These are phyloP conservation scores for Atkinsonella hypoxylon DNA, from an alignment of 2,329 filamentous ascomycete genomes.

Conservation along the genomic window DNA sequence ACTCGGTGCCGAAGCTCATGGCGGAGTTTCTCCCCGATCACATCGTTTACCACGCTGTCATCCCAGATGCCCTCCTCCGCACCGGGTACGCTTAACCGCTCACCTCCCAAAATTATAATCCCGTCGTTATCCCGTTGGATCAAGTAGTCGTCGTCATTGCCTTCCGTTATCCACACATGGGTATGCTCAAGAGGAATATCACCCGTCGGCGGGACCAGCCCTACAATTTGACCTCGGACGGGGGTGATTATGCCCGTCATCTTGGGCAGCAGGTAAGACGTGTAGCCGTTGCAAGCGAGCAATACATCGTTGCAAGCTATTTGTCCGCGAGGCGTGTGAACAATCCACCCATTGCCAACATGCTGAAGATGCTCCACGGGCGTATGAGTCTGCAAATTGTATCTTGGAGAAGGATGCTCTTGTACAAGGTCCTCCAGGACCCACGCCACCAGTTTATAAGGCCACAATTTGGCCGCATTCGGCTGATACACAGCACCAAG, in stretches of 20 bases:
- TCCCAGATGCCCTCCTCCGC: slow-evolving; percentile 40
- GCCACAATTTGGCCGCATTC: slow-evolving; percentile 61
- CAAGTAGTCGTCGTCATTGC: slow-evolving; percentile 56
- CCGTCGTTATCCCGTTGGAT: slow-evolving; percentile 50
- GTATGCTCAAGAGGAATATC: slow-evolving; percentile 36
- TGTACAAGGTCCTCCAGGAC: slow-evolving; percentile 49
- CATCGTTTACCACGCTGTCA: slow-evolving; percentile 44
- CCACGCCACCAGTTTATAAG: slow-evolving; percentile 71
- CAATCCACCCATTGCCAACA: slow-evolving; percentile 35
- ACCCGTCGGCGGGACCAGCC: slow-evolving; percentile 44
- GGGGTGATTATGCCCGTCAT: slow-evolving; percentile 66
- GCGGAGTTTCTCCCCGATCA: slow-evolving; percentile 44
- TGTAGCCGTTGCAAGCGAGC: slow-evolving; percentile 76
- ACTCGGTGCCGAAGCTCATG: slow-evolving; percentile 28
- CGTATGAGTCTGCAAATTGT: slow-evolving; percentile 68
- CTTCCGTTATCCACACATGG: slow-evolving; percentile 46
- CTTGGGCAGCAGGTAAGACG: slow-evolving; percentile 57
- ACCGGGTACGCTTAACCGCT: slow-evolving; percentile 42
- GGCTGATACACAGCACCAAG: slow-evolving; percentile 52
- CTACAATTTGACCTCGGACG: slow-evolving; percentile 60
- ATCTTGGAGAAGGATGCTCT: slow-evolving; percentile 25
- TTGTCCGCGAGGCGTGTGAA: slow-evolving; percentile 58
- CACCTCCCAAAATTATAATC: slow-evolving; percentile 60
- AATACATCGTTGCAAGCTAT: slow-evolving; percentile 54
- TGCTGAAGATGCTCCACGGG: slow-evolving; percentile 42